Evolutionary conservation across 176 grass and related monocot genomes (phyloP).

Genomic region (Paspalum vaginatum): DNA sequence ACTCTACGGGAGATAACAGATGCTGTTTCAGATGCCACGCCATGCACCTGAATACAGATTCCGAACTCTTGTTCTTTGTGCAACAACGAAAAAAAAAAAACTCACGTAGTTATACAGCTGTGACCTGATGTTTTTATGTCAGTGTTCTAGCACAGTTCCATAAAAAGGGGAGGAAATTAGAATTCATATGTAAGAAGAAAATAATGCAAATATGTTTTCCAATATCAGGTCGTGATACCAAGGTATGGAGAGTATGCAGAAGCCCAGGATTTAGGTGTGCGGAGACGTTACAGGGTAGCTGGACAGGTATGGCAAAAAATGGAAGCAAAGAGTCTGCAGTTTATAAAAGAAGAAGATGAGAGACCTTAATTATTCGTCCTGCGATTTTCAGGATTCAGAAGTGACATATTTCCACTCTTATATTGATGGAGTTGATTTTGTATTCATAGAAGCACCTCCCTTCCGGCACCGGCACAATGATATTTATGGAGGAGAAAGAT

Average conservation of each 20-base stretch:
- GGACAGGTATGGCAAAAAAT: constrained; percentile 65
- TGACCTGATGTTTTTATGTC: not conserved
- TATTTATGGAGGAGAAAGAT: constrained; percentile 85
- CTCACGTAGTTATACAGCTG: not conserved
- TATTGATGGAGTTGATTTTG: constrained; percentile 97
- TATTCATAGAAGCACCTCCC: constrained; percentile 73
- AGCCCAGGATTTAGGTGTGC: constrained; percentile 66
- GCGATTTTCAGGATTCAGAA: constrained; percentile 74
- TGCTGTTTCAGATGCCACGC: constrained; percentile 6
- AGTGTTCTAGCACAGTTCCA: not conserved
- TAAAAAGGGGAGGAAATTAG: not conserved
- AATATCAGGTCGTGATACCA: constrained; percentile 76
- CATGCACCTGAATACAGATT: constrained; percentile 1
- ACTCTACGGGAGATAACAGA: not conserved
- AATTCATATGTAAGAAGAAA: not conserved
- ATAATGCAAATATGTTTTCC: constrained; percentile 15
- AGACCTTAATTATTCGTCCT: constrained; percentile 1
- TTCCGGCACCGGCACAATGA: constrained; percentile 67
- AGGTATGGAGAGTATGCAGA: constrained; percentile 84
- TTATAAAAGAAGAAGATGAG: not conserved
- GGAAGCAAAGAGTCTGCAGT: constrained; percentile 8
- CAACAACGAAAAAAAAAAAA: not conserved
- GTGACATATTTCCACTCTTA: constrained; percentile 78
- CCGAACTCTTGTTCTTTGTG: not conserved
- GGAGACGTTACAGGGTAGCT: constrained; percentile 65